Evolutionary conservation across 1,284 basidiomycete genomes (phyloP), one percentile per base, ranked within the genome.

Genomic region (Naganishia liquefaciens): DNA sequence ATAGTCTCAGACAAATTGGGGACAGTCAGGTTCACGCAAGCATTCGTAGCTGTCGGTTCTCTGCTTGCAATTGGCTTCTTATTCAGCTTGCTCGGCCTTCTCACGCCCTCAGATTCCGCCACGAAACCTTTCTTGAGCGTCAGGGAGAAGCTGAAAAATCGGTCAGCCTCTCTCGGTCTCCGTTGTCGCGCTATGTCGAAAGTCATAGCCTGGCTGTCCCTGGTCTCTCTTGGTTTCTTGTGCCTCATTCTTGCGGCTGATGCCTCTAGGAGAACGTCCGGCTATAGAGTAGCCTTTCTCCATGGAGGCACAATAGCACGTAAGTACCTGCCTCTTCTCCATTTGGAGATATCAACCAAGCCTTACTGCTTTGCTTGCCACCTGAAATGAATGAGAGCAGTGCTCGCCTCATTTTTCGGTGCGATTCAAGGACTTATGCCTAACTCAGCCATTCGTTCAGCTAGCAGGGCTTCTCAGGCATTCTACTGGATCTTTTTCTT

Each of bases 351-450:
- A n/a, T n/a, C 17, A 3, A 19, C 33, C 51, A 1, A 7, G 19
- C 23, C n/a, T 23, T 21, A 6, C n/a, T 5, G 1, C 9, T 5
- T 10, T 13, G 13, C 19, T 37, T 19, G 25, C n/a, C n/a, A n/a
- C n/a, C n/a, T n/a, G n/a, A 13, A 15, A 10, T 9, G 1, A 17
- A 13, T 11, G 28, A 5, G 30, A 3, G 13, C 28, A 53, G 28
- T 53, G 6, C 30, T 21, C 5, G 27, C 7, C 21, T 15, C 30
- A 1, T 9, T 33, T 17, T 27, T 33, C 10, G 9, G 37, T 15
- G 51, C 51, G 10, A 39, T 53, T 33, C 51, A 53, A 53, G 28
- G 30, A 11, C 23, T 53, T 13, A 53, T 53, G 51, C 51, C 51
- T 21, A 53, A 53, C 30, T 2, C 2, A 21, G 19, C 51, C 30